Percentiles rank a stretch among this genome's conserved stretches.
These are phyloP conservation scores for Umbilicus rupestris DNA, from an alignment of 164 flowering plant species.

Conservation along the genomic window DNA sequence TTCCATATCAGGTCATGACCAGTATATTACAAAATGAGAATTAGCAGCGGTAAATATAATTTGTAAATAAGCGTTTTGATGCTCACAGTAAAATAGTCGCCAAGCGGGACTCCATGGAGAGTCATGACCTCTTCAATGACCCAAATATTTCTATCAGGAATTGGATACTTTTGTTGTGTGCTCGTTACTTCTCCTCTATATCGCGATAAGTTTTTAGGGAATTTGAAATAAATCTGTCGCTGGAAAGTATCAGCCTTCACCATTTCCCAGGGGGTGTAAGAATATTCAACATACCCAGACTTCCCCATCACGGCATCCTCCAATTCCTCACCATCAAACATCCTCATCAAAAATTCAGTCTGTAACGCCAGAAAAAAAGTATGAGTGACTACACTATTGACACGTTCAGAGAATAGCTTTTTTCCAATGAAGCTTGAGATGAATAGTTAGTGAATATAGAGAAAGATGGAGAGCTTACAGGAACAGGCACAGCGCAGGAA, in stretches of 20 bases:
- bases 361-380: not conserved
- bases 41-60: not conserved
- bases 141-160: not conserved
- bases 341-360: not conserved
- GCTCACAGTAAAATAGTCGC: not conserved
- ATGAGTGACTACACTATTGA: not conserved
- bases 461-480: slow-evolving; percentile 45
- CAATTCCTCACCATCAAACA: slow-evolving; percentile 3
- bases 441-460: slow-evolving; percentile 10
- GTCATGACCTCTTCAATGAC: slow-evolving; percentile 5
- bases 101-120: slow-evolving; percentile 3
- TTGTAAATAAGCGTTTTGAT: not conserved
- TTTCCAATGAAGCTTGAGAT: too few relatives aligned
- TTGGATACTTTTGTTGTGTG: not conserved
- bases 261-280: slow-evolving; percentile 5
- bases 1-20: not conserved
- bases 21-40: not conserved
- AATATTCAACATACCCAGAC: slow-evolving; percentile 7
- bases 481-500: slow-evolving; percentile 45
- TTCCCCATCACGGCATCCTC: not conserved
- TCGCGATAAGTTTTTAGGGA: not conserved
- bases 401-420: too few relatives aligned
- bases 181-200: slow-evolving; percentile 2
- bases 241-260: not conserved
- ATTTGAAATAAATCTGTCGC: slow-evolving; percentile 1